Evolutionary conservation across 306 rosid species (phyloP).

Genomic region (Dalbergia oliveri): DNA sequence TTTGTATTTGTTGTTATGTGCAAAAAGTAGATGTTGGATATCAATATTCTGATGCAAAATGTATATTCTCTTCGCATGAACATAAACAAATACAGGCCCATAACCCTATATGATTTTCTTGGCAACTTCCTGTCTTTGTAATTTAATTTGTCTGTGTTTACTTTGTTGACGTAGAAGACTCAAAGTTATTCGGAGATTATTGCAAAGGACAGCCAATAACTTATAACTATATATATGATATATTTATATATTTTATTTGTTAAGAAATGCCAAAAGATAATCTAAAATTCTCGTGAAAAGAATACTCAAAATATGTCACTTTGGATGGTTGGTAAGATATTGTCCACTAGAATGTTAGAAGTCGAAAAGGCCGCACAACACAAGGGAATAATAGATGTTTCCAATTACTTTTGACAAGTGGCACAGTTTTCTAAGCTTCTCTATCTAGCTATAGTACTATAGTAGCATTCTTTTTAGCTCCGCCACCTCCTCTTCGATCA

Average conservation of each 20-base stretch:
- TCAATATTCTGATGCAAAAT: slow-evolving; percentile 35
- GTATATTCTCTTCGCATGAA: slow-evolving; percentile 36
- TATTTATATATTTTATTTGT: background rate
- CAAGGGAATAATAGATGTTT: slow-evolving; percentile 21
- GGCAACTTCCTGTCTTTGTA: slow-evolving; percentile 28
- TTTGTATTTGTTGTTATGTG: slow-evolving; percentile 39
- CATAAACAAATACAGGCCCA: slow-evolving; percentile 35
- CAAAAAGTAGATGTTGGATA: slow-evolving; percentile 3
- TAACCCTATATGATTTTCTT: slow-evolving; percentile 18
- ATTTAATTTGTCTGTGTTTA: slow-evolving; percentile 35
- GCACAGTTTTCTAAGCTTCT: slow-evolving; percentile 24
- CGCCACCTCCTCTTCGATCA: background rate
- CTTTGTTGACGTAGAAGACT: slow-evolving; percentile 28
- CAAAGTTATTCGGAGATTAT: slow-evolving; percentile 23
- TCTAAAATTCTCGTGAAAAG: slow-evolving; percentile 20
- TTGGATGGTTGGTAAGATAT: slow-evolving; percentile 35
- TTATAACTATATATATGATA: slow-evolving; percentile 1
- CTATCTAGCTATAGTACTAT: background rate
- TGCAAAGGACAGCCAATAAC: slow-evolving; percentile 22
- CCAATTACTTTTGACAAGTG: slow-evolving; percentile 31
- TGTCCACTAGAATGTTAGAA: slow-evolving; percentile 19
- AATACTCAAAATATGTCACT: slow-evolving; percentile 18
- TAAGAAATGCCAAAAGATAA: slow-evolving; percentile 37
- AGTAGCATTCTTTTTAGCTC: background rate
- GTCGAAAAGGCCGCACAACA: slow-evolving; percentile 34